A percentile compares a stretch with the other conserved stretches of the same genome.
Evolutionary conservation across 2,329 filamentous ascomycete genomes (phyloP).

Genomic region (Herpotrichia juniperi): DNA sequence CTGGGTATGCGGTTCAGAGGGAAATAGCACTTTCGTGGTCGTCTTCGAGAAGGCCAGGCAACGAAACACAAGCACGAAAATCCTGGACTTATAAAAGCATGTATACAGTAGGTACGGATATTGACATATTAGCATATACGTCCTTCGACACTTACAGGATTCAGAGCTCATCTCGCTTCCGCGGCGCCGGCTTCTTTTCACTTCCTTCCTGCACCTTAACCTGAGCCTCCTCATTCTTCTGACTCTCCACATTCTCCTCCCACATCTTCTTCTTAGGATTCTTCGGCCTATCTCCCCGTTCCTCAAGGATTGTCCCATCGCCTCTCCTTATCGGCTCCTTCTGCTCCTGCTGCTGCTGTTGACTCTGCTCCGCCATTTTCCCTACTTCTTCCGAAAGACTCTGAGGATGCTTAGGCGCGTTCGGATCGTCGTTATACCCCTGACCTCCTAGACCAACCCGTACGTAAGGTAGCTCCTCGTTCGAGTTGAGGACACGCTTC

Average conservation of each 20-base stretch:
- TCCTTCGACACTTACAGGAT: background rate
- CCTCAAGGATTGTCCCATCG: slow-evolving; percentile 53
- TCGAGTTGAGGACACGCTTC: slow-evolving; percentile 31
- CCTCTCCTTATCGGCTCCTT: slow-evolving; percentile 46
- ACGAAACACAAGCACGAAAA: no score
- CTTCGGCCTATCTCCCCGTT: slow-evolving; percentile 44
- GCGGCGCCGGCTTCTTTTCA: slow-evolving; percentile 10
- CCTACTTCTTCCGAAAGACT: slow-evolving; percentile 47
- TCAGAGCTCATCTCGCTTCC: slow-evolving; percentile 33
- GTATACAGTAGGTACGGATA: background rate
- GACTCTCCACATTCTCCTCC: slow-evolving; percentile 54
- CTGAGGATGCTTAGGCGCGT: slow-evolving; percentile 38
- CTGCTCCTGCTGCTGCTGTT: slow-evolving; percentile 32
- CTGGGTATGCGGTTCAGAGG: no score
- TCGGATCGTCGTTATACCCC: slow-evolving; percentile 49
- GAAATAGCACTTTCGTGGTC: no score
- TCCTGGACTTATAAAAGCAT: background rate
- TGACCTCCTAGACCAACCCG: slow-evolving; percentile 59
- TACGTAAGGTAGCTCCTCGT: slow-evolving; percentile 40
- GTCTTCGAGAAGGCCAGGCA: no score
- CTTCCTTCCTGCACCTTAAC: slow-evolving; percentile 13
- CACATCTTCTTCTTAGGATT: slow-evolving; percentile 70
- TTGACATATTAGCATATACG: background rate
- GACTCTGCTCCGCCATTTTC: slow-evolving; percentile 49
- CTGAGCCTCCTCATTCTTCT: slow-evolving; percentile 34